These are phyloP conservation scores for Termitomyces bulborhizus DNA, from an alignment of 768 basidiomycete species.

Conservation along the genomic window DNA sequence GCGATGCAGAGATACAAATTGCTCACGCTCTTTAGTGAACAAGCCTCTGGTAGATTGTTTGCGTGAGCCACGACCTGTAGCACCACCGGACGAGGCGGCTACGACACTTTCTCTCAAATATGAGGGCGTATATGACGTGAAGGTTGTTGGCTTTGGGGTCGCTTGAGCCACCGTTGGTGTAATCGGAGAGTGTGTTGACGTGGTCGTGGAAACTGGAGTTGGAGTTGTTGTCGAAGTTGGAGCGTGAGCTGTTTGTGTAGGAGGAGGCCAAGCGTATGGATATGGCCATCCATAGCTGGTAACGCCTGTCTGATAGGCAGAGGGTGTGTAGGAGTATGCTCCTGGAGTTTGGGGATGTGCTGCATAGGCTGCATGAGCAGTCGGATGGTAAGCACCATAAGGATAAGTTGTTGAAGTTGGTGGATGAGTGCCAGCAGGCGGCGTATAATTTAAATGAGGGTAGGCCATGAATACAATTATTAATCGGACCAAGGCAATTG, in stretches of 20 bases:
- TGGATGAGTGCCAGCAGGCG: conserved; percentile 17
- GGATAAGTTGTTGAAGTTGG: conserved; percentile 54
- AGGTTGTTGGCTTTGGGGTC: conserved; percentile 37
- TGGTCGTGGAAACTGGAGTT: conserved; percentile 20
- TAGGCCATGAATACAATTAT: conserved; percentile 12
- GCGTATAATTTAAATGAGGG: conserved; percentile 18
- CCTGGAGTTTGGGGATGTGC: conserved; percentile 37
- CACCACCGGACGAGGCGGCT: conserved; percentile 31
- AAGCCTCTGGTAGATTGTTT: conserved; percentile 69
- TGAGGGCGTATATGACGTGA: conserved; percentile 51
- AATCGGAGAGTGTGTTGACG: conserved; percentile 23
- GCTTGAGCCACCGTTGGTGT: conserved; percentile 20
- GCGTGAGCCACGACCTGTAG: conserved; percentile 42
- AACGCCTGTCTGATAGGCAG: conserved; percentile 57
- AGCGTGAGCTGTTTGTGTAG: conserved; percentile 9
- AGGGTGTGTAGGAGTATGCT: conserved; percentile 41
- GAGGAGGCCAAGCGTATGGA: conserved; percentile 46
- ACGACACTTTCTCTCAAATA: conserved; percentile 43
- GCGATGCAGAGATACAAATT: neutral
- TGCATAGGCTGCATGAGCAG: conserved; percentile 27
- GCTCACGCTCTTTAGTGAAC: conserved; percentile 78
- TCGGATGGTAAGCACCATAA: conserved; percentile 55
- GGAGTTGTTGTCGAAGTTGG: conserved; percentile 19
- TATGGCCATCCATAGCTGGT: conserved; percentile 74
- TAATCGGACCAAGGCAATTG: no score